Base-by-base conservation (phyloP, 192 early-diverging fungal species). In the Fimicolochytrium jonesii region DNA sequence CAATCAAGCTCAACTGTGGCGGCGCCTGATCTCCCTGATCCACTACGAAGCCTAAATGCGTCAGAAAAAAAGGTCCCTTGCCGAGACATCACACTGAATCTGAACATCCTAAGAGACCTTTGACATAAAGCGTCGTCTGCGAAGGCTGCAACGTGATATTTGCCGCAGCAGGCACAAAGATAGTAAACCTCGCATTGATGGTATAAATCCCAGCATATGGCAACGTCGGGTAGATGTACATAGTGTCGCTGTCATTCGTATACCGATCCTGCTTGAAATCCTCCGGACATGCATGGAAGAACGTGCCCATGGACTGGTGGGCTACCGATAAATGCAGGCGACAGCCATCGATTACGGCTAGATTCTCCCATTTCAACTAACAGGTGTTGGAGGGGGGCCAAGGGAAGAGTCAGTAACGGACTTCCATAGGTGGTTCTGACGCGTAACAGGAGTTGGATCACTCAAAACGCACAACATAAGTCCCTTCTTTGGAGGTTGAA, bases 291-390 rank as follows among this genome's bases (percentile, higher is more conserved):
- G 34, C 45, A 9, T 52, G 50, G 10, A 55, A 23, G 30, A 64
- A 44, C 13, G 52, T 26, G 25, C 35, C 47, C 23, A 64, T 53
- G 15, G 51, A 44, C 25, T 64, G 62, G 25, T 64, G 62, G 28
- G 43, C 62, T 22, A 64, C 55, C 11, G 30, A 50, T n/a, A 64
- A 10, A 15, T 28, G 50, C 30, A 64, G 9, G 11, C 52, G 50
- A n/a, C 62, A 45, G 9, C 62, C 62, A 18, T 55, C 49, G 6
- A 64, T 39, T 20, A 28, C 35, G 41, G 52, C 32, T 23, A 64
- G 51, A 26, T 55, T 46, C 2, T 55, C 41, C 39, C 52, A 64
- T 53, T 61, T 61, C 4, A 61, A 47, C 59, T 61, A 35, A 35
- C 17, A 17, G 37, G 17, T 11, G 17, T 39, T 17, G 37, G 37